phyloP scores from a whole-genome alignment of 2,329 filamentous ascomycete genomes.

The Trichoderma harzianum region DNA sequence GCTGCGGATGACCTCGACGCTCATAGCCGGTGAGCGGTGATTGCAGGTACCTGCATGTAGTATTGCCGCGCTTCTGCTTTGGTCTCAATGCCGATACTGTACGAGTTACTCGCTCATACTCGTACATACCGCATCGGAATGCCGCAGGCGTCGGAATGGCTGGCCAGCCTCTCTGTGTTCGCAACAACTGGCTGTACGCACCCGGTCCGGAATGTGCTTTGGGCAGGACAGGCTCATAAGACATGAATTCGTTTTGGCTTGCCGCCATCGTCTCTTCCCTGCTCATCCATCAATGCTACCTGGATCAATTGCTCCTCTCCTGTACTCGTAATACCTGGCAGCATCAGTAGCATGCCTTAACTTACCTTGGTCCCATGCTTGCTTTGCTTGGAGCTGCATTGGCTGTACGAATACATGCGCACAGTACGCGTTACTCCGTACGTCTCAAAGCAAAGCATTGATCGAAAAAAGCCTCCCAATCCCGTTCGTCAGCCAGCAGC shows the following conservation, averaged over 20 bases:
- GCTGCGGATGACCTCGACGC: neutral
- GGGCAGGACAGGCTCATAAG: neutral
- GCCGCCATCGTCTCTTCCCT: neutral
- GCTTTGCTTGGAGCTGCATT: neutral
- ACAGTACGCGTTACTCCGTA: neutral
- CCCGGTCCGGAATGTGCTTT: neutral
- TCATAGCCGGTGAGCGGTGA: neutral
- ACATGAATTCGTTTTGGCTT: neutral
- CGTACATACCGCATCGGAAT: constrained; percentile 1
- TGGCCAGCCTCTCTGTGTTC: neutral
- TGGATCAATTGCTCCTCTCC: neutral
- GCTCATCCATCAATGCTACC: neutral
- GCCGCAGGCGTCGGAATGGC: neutral
- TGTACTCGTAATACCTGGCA: neutral
- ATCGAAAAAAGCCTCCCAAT: neutral
- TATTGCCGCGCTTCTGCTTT: neutral
- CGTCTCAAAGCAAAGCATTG: neutral
- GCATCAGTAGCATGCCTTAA: neutral
- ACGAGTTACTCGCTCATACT: neutral
- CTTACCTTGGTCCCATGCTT: neutral
- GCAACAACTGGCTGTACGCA: neutral
- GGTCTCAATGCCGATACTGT: neutral
- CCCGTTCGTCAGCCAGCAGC: neutral
- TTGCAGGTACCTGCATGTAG: neutral
- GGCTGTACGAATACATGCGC: neutral